phyloP scores from a whole-genome alignment of 192 early-diverging fungal species.

The Allomyces javanicus region DNA sequence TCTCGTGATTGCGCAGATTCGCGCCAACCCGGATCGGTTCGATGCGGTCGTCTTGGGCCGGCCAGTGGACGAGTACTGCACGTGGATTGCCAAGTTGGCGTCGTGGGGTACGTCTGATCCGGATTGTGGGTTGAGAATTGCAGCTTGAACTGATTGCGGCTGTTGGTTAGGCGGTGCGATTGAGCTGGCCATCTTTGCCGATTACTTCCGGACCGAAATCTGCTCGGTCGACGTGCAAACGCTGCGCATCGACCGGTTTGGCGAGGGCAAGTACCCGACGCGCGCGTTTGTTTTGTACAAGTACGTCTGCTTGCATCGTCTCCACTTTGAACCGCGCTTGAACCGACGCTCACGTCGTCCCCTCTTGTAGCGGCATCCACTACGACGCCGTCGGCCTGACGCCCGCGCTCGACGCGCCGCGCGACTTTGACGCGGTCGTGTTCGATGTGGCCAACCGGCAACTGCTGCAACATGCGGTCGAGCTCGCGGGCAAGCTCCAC shows the following conservation, averaged over 20 bases:
- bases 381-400: conserved; percentile 47
- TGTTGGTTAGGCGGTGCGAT: conserved; percentile 15
- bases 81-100: conserved; percentile 27
- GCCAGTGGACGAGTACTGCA: conserved; percentile 22
- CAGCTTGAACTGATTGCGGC: neutral
- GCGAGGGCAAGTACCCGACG: conserved; percentile 21
- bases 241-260: conserved; percentile 36
- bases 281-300: conserved; percentile 29
- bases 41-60: conserved; percentile 29
- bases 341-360: too few relatives aligned
- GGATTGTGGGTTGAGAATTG: conserved; percentile 12
- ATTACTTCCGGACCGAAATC: conserved; percentile 30
- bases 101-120: conserved; percentile 36
- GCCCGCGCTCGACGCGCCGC: conserved; percentile 9
- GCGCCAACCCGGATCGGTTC: conserved; percentile 20
- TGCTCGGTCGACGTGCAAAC: conserved; percentile 36
- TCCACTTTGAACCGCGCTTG: too few relatives aligned
- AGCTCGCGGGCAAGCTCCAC: neutral
- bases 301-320: neutral
- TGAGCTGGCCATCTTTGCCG: conserved; percentile 33
- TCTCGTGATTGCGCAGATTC: conserved; percentile 18
- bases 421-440: conserved; percentile 39
- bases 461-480: neutral
- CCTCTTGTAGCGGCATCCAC: conserved; percentile 26
- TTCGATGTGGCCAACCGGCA: conserved; percentile 15